phyloP scores from a whole-genome alignment of 1,284 basidiomycete species.

The Irpex rosettiformis region DNA sequence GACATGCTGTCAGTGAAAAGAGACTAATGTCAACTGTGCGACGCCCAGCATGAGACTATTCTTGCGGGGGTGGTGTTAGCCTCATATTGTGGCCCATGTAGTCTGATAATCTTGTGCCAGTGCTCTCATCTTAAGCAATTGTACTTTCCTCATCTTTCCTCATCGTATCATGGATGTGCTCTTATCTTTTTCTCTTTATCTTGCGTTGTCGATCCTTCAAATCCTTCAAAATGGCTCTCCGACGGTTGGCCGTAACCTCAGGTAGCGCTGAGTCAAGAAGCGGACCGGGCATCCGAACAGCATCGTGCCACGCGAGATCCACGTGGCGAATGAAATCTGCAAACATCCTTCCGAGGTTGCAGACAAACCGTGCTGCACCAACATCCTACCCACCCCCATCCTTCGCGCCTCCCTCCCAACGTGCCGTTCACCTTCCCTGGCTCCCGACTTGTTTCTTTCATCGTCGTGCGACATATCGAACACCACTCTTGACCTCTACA shows the following conservation, averaged over 20 bases:
- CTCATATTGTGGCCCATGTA: background rate
- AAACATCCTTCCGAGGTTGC: background rate
- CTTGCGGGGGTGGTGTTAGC: background rate
- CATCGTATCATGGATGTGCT: background rate
- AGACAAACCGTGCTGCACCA: background rate
- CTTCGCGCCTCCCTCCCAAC: background rate
- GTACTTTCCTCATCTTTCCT: background rate
- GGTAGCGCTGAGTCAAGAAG: background rate
- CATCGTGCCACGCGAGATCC: background rate
- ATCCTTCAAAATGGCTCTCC: background rate
- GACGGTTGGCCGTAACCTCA: background rate
- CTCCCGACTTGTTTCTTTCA: background rate
- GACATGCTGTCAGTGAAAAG: background rate
- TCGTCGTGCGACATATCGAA: background rate
- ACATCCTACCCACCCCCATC: background rate
- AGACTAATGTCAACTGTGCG: background rate
- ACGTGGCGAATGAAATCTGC: background rate
- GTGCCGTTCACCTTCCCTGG: background rate
- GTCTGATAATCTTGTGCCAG: background rate
- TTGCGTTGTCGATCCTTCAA: background rate
- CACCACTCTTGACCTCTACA: background rate
- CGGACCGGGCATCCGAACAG: background rate
- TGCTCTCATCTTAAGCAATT: background rate
- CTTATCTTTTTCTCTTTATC: background rate
- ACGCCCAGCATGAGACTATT: background rate